A percentile compares a stretch with the other conserved stretches of the same genome.
Evolutionary conservation across 2,329 filamentous ascomycete genomes (phyloP).

Genomic region (Claviceps pazoutovae): DNA sequence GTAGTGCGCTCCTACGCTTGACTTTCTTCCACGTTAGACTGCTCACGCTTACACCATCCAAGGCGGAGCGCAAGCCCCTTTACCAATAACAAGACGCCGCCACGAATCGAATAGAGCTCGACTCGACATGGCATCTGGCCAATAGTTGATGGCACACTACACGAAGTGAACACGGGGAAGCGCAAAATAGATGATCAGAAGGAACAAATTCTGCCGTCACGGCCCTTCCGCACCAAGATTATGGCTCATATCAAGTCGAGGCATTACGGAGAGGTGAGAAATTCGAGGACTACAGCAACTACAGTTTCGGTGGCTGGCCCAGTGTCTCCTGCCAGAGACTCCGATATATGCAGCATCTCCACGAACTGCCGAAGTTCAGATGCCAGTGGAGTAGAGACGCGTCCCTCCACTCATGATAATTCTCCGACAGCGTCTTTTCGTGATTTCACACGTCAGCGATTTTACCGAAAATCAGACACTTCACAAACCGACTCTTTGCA

Average conservation of each 20-base stretch:
- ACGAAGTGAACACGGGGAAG: constrained; percentile 5
- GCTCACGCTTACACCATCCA: not conserved
- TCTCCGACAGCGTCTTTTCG: not conserved
- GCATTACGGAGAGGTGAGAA: not conserved
- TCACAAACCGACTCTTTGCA: not conserved
- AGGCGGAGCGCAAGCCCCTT: constrained; percentile 25
- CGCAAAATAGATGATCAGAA: not conserved
- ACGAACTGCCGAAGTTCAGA: not conserved
- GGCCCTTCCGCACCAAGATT: not conserved
- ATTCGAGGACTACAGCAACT: not conserved
- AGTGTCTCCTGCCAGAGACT: not conserved
- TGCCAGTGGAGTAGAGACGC: not conserved
- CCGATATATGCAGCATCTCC: not conserved
- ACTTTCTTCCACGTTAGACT: not conserved
- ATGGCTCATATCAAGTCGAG: not conserved
- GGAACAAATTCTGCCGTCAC: not conserved
- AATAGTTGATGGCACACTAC: constrained; percentile 15
- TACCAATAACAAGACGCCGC: constrained; percentile 25
- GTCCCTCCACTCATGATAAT: not conserved
- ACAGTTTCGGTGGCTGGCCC: not conserved
- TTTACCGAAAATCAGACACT: not conserved
- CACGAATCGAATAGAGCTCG: constrained; percentile 29
- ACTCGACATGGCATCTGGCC: constrained; percentile 17
- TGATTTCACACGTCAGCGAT: not conserved
- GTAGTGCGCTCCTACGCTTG: not conserved